Evolutionary conservation across 441 rosid species (phyloP).

Genomic region (Populus tomentosa): DNA sequence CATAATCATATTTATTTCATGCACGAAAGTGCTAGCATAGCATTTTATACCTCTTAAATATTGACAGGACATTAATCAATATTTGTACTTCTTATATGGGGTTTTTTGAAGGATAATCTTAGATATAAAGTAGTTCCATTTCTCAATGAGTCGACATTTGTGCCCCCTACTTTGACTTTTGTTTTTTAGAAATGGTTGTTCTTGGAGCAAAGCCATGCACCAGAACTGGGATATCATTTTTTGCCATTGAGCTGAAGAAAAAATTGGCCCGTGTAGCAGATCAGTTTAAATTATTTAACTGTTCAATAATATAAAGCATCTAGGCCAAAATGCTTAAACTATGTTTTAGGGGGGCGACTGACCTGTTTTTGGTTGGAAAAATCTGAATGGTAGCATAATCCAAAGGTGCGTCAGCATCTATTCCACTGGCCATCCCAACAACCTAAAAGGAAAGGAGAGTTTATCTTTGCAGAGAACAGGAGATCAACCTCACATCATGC

Average conservation of each 20-base stretch:
- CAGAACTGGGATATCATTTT: not conserved
- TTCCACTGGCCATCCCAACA: slow-evolving; percentile 37
- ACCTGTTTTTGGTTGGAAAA: slow-evolving; percentile 45
- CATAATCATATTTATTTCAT: not conserved
- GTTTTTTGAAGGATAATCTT: not conserved
- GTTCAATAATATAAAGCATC: not conserved
- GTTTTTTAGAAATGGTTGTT: not conserved
- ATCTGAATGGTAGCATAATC: slow-evolving; percentile 56
- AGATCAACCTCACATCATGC: not conserved
- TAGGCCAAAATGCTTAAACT: not conserved
- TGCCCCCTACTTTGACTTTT: not conserved
- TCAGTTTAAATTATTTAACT: not conserved
- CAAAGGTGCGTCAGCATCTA: slow-evolving; percentile 35
- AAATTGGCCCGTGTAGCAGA: not conserved
- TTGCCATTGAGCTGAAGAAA: not conserved
- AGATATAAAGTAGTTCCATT: not conserved
- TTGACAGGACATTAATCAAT: not conserved
- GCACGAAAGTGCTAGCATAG: not conserved
- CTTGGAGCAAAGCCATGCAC: not conserved
- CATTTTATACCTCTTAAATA: not conserved
- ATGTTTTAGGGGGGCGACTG: not conserved
- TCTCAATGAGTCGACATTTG: not conserved
- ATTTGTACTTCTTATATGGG: not conserved
- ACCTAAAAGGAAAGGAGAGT: slow-evolving; percentile 12
- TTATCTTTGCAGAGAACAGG: not conserved